phyloP scores from a whole-genome alignment of 202 grass and related monocot species.

The Saccharum hybrid region DNA sequence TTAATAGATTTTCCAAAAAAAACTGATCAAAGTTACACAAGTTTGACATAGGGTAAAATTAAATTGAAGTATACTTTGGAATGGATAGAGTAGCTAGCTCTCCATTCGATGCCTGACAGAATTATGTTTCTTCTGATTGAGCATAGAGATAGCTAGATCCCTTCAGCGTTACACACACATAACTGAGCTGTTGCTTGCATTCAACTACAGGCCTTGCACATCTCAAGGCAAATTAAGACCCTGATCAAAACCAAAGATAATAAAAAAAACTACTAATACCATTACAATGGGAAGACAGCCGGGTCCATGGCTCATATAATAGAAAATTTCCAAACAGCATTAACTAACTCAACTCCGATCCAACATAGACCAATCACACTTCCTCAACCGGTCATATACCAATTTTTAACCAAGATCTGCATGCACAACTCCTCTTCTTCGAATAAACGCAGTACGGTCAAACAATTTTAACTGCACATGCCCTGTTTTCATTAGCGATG shows the following conservation, averaged over 20 bases:
- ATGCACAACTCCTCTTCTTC: background rate
- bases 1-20: background rate
- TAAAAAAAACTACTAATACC: background rate
- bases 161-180: background rate
- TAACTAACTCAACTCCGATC: conserved; percentile 37
- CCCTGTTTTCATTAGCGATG: background rate
- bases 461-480: conserved; percentile 37
- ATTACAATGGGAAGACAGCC: background rate
- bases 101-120: background rate
- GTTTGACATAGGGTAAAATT: background rate
- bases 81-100: background rate
- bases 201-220: conserved; percentile 39
- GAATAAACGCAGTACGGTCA: conserved; percentile 35
- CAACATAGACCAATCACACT: conserved; percentile 50
- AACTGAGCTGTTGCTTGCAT: conserved; percentile 45
- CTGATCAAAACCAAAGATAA: conserved; percentile 5
- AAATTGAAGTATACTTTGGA: background rate
- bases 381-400: background rate
- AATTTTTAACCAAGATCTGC: conserved; percentile 40
- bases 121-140: conserved; percentile 7
- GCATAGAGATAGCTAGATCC: conserved; percentile 12
- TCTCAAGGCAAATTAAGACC: conserved; percentile 40
- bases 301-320: background rate
- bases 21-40: background rate
- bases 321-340: background rate